Evolutionary conservation across 495 filamentous ascomycete genomes (phyloP).

Genomic region (Penicillium mononematosum): DNA sequence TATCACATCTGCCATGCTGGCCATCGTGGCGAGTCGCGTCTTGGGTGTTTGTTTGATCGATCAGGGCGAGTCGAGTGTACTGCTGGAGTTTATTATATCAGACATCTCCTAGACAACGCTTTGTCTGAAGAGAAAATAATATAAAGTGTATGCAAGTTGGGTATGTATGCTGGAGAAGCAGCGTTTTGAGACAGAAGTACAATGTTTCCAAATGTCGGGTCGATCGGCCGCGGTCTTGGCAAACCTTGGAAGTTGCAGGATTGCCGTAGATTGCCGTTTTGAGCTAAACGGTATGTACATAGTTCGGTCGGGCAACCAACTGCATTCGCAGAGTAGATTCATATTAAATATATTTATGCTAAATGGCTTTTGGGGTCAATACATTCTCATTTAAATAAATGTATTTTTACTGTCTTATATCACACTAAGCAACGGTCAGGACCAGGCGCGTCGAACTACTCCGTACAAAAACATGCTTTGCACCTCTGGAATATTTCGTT

Average conservation of each 20-base stretch:
- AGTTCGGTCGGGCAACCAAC: slow-evolving; percentile 42
- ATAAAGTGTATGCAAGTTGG: neutral
- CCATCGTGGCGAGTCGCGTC: slow-evolving; percentile 30
- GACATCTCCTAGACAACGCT: slow-evolving; percentile 3
- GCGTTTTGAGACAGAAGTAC: neutral
- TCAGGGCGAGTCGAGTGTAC: slow-evolving; percentile 6
- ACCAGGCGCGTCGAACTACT: neutral
- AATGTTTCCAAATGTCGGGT: slow-evolving; percentile 10
- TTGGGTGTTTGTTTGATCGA: neutral
- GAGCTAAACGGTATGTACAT: slow-evolving; percentile 16
- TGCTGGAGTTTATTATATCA: neutral
- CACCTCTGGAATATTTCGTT: neutral
- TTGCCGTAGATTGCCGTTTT: slow-evolving; percentile 23
- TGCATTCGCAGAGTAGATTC: slow-evolving; percentile 15
- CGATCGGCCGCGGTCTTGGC: slow-evolving; percentile 37
- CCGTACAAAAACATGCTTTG: neutral
- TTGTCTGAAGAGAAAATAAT: neutral
- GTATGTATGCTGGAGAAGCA: slow-evolving; percentile 5
- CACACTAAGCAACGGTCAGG: neutral
- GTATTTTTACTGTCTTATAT: neutral
- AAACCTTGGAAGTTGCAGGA: slow-evolving; percentile 12
- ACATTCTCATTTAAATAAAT: too few relatives aligned
- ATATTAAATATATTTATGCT: neutral
- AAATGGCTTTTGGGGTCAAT: too few relatives aligned
- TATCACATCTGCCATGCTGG: slow-evolving; percentile 32